These are phyloP conservation scores for Eragrostis tef DNA, from an alignment of 202 grass and related monocot genomes.

Conservation along the genomic window DNA sequence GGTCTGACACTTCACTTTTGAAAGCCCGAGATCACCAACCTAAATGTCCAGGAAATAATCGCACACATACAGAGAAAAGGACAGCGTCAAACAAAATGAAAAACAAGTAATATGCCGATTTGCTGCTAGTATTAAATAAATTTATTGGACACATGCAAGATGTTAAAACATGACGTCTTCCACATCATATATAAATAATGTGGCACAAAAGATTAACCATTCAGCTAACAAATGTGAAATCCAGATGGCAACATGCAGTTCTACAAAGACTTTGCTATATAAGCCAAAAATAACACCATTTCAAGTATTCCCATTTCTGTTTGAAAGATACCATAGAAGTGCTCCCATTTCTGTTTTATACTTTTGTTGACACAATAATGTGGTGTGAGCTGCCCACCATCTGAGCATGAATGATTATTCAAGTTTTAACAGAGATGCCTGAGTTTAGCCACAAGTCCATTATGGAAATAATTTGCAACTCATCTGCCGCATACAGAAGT, in stretches of 20 bases:
- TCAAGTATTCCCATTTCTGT: slow-evolving; percentile 5
- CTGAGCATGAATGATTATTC: not conserved
- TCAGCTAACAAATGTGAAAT: slow-evolving; percentile 27
- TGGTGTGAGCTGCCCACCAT: not conserved
- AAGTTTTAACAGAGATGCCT: not conserved
- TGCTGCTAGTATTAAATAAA: not conserved
- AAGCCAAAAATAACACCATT: not conserved
- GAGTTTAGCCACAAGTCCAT: slow-evolving; percentile 24
- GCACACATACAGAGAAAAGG: slow-evolving; percentile 7
- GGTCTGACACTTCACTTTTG: slow-evolving; percentile 94
- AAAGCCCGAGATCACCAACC: slow-evolving; percentile 95
- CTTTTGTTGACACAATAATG: slow-evolving; percentile 4
- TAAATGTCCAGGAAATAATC: slow-evolving; percentile 21
- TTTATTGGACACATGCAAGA: slow-evolving; percentile 11
- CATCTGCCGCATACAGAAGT: slow-evolving; percentile 12
- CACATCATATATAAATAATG: not conserved
- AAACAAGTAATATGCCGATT: slow-evolving; percentile 7
- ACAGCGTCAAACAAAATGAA: not conserved
- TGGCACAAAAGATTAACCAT: not conserved
- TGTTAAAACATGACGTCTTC: not conserved
- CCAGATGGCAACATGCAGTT: slow-evolving; percentile 12
- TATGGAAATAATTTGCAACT: not conserved
- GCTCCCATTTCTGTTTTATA: not conserved
- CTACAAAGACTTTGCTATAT: not conserved
- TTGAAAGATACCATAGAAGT: not conserved